phyloP scores from a whole-genome alignment of 345 rosid genomes.

The Leavenworthia alabamica region DNA sequence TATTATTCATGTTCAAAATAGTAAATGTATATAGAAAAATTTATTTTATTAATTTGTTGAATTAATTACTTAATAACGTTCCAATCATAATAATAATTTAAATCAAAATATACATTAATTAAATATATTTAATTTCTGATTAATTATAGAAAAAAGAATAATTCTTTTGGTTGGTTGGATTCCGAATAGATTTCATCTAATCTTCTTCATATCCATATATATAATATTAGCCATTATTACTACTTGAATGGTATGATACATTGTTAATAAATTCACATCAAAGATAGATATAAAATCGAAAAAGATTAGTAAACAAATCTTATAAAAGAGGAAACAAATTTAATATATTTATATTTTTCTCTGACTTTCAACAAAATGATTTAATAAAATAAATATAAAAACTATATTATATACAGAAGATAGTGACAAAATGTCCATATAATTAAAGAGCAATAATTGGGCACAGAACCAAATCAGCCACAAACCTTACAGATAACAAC shows the following conservation, averaged over 20 bases:
- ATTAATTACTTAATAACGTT: background rate
- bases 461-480: background rate
- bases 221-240: background rate
- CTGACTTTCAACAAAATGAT: background rate
- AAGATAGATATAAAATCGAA: background rate
- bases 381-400: slow-evolving; percentile 4
- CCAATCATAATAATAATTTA: background rate
- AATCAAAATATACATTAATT: too few relatives aligned
- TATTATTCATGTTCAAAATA: too few relatives aligned
- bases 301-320: background rate
- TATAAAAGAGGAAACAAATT: too few relatives aligned
- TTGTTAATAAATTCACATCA: background rate
- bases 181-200: background rate
- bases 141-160: background rate
- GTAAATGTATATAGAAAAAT: background rate
- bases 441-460: slow-evolving; percentile 8
- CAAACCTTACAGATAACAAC: background rate
- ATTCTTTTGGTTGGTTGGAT: slow-evolving; percentile 8
- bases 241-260: background rate
- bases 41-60: background rate
- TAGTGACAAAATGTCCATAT: slow-evolving; percentile 16
- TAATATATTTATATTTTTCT: background rate
- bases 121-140: background rate
- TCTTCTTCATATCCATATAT: background rate
- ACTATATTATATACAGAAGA: background rate